These are phyloP conservation scores for Breynia disticha DNA, from an alignment of 441 rosid species.

Conservation along the genomic window DNA sequence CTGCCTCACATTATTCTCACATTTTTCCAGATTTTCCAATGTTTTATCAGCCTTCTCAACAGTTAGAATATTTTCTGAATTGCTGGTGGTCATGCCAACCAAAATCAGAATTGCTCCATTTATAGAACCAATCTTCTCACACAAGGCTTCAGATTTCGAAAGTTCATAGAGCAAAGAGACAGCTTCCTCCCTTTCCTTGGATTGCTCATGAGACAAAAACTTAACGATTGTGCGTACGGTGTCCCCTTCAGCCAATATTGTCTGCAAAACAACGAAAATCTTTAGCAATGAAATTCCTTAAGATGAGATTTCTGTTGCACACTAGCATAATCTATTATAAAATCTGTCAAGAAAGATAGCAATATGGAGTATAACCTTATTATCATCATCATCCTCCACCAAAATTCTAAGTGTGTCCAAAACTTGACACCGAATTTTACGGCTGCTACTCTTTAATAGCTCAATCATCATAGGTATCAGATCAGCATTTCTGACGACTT, in stretches of 20 bases:
- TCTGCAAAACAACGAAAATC: slow-evolving; percentile 38
- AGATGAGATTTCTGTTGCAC: too few species aligned
- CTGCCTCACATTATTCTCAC: slow-evolving; percentile 78
- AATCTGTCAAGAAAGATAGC: slow-evolving; percentile 11
- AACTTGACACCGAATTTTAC: slow-evolving; percentile 62
- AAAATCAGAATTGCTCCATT: slow-evolving; percentile 89
- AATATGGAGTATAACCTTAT: slow-evolving; percentile 53
- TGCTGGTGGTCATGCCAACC: slow-evolving; percentile 90
- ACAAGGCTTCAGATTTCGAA: slow-evolving; percentile 74
- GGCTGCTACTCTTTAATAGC: slow-evolving; percentile 67
- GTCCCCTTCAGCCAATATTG: slow-evolving; percentile 76
- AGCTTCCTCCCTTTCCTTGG: slow-evolving; percentile 87
- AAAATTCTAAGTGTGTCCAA: slow-evolving; percentile 71
- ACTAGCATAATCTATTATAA: neutral
- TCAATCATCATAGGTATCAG: slow-evolving; percentile 70
- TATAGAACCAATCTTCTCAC: slow-evolving; percentile 87
- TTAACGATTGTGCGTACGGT: slow-evolving; percentile 87
- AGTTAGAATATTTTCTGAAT: slow-evolving; percentile 61
- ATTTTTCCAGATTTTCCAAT: slow-evolving; percentile 69
- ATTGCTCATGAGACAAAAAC: slow-evolving; percentile 77
- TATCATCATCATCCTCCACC: slow-evolving; percentile 74
- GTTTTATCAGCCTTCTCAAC: slow-evolving; percentile 90
- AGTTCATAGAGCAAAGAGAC: slow-evolving; percentile 88
- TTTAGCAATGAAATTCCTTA: too few species aligned
- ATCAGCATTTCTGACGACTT: slow-evolving; percentile 52